These are phyloP conservation scores for Colletotrichum sp. DNA, from an alignment of 2,329 filamentous ascomycete genomes.

Conservation along the genomic window DNA sequence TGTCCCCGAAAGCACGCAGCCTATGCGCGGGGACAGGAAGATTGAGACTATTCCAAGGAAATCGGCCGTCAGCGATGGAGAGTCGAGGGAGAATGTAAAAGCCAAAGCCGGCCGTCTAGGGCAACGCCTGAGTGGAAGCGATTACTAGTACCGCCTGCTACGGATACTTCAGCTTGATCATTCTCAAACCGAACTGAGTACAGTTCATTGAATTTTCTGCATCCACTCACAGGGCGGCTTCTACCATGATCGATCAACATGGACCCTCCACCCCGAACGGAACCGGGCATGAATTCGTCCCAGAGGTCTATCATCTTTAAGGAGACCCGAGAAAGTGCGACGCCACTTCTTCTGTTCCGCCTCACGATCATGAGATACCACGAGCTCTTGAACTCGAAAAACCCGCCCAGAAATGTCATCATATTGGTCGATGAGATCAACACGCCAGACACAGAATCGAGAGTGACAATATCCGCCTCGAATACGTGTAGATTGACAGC, in stretches of 20 bases:
- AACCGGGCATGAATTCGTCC: not conserved
- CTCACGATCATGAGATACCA: not conserved
- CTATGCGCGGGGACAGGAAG: not conserved
- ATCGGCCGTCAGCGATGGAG: not conserved
- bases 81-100: not conserved
- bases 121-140: not conserved
- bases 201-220: not conserved
- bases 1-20: not conserved
- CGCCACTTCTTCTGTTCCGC: not conserved
- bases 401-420: not conserved
- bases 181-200: not conserved
- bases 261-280: not conserved
- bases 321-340: not conserved
- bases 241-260: not conserved
- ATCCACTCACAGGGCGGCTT: not conserved
- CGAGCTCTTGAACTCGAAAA: not conserved
- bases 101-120: not conserved
- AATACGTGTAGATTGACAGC: not conserved
- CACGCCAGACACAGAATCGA: not conserved
- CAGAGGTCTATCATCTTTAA: not conserved
- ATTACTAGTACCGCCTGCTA: not conserved
- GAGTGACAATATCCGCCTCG: not conserved
- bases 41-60: not conserved
- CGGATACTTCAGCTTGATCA: not conserved
- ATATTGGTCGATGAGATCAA: not conserved